A percentile compares a stretch with the other conserved stretches of the same genome.
Evolutionary conservation across 257 asterid species (phyloP).

Genomic region (Fraxinus anomala): DNA sequence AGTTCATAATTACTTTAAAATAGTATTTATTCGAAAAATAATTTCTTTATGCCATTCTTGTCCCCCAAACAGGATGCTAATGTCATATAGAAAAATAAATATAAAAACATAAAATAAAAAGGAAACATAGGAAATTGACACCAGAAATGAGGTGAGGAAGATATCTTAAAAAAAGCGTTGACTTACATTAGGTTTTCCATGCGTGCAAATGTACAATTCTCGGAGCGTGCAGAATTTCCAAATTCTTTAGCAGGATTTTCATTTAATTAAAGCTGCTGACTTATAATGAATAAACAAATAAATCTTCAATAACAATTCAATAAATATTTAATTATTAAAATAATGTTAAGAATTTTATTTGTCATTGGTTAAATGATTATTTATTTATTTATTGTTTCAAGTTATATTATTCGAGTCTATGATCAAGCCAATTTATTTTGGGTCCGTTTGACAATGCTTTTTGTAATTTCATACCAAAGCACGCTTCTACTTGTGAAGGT

Average conservation of each 20-base stretch:
- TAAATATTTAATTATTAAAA: too few relatives aligned
- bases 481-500: too few relatives aligned
- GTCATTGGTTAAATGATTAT: too few relatives aligned
- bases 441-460: too few relatives aligned
- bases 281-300: neutral
- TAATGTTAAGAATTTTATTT: too few relatives aligned
- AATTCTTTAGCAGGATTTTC: neutral
- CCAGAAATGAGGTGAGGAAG: neutral
- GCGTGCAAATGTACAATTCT: neutral
- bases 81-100: neutral
- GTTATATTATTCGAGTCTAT: too few relatives aligned
- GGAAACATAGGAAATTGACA: neutral
- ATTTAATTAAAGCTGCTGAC: constrained; percentile 4
- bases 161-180: neutral
- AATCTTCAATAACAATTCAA: neutral
- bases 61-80: neutral
- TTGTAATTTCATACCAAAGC: too few relatives aligned
- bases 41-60: neutral
- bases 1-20: neutral
- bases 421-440: too few relatives aligned
- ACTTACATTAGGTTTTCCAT: neutral
- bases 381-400: too few relatives aligned
- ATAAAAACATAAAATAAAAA: neutral
- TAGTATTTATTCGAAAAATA: neutral
- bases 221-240: neutral